These are phyloP conservation scores for Aspergillus puulaauensis DNA, from an alignment of 2,329 filamentous ascomycete species.

Conservation along the genomic window DNA sequence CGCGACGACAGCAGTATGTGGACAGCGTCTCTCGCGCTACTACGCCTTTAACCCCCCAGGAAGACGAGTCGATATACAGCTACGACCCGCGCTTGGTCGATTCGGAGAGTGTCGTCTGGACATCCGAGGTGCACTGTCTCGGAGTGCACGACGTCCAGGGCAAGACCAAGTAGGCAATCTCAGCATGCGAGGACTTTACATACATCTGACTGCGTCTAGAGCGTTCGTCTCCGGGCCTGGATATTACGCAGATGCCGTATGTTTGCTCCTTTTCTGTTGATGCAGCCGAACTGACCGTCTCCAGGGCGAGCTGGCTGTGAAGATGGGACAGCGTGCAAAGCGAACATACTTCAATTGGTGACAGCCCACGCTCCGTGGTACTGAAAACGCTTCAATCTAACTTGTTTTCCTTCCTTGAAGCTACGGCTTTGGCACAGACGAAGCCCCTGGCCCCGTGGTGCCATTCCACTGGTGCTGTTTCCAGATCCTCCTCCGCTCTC, in stretches of 20 bases:
- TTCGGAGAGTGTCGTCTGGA: conserved; percentile 17
- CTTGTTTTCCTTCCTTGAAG: conserved; percentile 2
- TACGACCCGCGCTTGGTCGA: conserved; percentile 22
- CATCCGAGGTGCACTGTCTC: conserved; percentile 21
- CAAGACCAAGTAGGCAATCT: conserved; percentile 14
- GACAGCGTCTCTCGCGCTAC: conserved; percentile 17
- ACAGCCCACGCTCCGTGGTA: not conserved
- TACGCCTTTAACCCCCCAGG: conserved; percentile 1
- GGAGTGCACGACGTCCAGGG: conserved; percentile 10
- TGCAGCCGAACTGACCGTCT: not conserved
- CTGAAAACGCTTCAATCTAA: conserved; percentile 1
- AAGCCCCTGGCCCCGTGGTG: conserved; percentile 19
- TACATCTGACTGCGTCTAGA: conserved; percentile 1
- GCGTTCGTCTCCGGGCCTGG: conserved; percentile 21
- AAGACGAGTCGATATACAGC: conserved; percentile 18
- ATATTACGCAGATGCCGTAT: conserved; percentile 22
- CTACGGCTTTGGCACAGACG: conserved; percentile 20
- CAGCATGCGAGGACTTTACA: not conserved
- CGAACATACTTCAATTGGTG: conserved; percentile 17
- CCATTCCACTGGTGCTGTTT: conserved; percentile 24
- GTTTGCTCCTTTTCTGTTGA: not conserved
- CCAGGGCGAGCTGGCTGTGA: conserved; percentile 22
- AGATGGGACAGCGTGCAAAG: conserved; percentile 6
- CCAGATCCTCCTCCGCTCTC: conserved; percentile 19
- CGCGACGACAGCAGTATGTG: conserved; percentile 19